These are phyloP conservation scores for Prunella vulgaris DNA, from an alignment of 257 asterid species.

Conservation along the genomic window DNA sequence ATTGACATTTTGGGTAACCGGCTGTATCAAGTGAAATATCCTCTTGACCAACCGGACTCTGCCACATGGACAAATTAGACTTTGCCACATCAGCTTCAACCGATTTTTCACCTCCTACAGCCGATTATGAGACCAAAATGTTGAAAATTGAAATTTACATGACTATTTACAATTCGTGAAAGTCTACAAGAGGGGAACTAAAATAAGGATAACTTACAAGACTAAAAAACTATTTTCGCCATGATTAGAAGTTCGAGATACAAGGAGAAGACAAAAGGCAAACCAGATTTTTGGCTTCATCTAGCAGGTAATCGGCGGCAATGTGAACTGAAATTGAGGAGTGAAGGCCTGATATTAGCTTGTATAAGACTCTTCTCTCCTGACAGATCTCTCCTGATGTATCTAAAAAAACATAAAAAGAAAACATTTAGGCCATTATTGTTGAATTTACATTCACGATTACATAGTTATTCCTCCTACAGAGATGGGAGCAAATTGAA, in stretches of 20 bases:
- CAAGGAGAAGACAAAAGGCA: conserved; percentile 20
- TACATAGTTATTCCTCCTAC: neutral
- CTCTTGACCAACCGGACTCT: no score
- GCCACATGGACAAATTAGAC: no score
- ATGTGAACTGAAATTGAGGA: conserved; percentile 89
- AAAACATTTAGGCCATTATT: conserved; percentile 7
- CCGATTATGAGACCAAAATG: no score
- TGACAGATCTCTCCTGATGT: conserved; percentile 75
- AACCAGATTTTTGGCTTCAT: conserved; percentile 71
- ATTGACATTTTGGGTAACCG: no score
- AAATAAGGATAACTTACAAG: no score
- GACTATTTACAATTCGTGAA: no score
- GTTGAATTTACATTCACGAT: neutral
- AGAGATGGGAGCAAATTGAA: neutral
- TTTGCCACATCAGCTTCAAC: no score
- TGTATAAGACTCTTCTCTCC: conserved; percentile 79
- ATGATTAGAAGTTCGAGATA: conserved; percentile 7
- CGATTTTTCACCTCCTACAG: no score
- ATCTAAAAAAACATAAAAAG: conserved; percentile 49
- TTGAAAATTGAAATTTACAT: no score
- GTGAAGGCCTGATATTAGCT: conserved; percentile 91
- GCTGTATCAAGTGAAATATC: no score
- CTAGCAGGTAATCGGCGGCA: conserved; percentile 80
- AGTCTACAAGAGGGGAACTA: no score
- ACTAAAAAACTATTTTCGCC: no score